Conservation (phyloP, 2,329 filamentous ascomycete species). For the Botrytis elliptica region DNA sequence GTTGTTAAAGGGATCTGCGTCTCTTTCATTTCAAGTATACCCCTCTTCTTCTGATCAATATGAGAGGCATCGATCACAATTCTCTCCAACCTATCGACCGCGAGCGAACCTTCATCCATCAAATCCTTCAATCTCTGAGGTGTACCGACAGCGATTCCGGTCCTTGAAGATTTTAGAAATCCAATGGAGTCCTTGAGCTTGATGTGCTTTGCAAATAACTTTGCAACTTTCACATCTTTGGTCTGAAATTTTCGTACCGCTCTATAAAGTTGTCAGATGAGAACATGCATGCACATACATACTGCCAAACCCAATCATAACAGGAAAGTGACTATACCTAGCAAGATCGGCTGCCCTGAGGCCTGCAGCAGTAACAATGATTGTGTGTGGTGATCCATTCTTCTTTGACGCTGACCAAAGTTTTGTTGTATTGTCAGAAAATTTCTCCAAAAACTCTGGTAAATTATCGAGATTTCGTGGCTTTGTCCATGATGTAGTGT, state of each 20-base stretch:
- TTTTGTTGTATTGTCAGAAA: slow-evolving; percentile 55
- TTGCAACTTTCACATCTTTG: slow-evolving; percentile 76
- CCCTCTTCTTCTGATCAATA: slow-evolving; percentile 91
- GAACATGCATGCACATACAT: background rate
- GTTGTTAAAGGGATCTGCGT: slow-evolving; percentile 77
- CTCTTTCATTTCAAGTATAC: slow-evolving; percentile 93
- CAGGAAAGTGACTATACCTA: slow-evolving; percentile 49
- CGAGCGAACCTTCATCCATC: slow-evolving; percentile 75
- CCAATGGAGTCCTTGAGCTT: slow-evolving; percentile 85
- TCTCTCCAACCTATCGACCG: slow-evolving; percentile 67
- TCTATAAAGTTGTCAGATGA: slow-evolving; percentile 44
- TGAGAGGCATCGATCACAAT: slow-evolving; percentile 89
- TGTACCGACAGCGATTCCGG: slow-evolving; percentile 87
- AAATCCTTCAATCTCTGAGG: slow-evolving; percentile 79
- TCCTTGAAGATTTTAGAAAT: slow-evolving; percentile 67
- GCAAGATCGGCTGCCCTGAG: slow-evolving; percentile 83
- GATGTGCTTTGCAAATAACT: slow-evolving; percentile 98
- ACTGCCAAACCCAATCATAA: background rate
- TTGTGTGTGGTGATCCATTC: slow-evolving; percentile 76
- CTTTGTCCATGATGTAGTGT: slow-evolving; percentile 74
- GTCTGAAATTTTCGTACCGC: slow-evolving; percentile 74
- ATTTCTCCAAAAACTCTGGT: slow-evolving; percentile 72
- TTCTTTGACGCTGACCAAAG: slow-evolving; percentile 64
- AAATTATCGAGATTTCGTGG: slow-evolving; percentile 69
- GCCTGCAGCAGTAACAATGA: slow-evolving; percentile 83